Evolutionary conservation across 768 basidiomycete genomes (phyloP), one percentile per base, ranked within the genome.

Genomic region (Rhizopogon rudus): DNA sequence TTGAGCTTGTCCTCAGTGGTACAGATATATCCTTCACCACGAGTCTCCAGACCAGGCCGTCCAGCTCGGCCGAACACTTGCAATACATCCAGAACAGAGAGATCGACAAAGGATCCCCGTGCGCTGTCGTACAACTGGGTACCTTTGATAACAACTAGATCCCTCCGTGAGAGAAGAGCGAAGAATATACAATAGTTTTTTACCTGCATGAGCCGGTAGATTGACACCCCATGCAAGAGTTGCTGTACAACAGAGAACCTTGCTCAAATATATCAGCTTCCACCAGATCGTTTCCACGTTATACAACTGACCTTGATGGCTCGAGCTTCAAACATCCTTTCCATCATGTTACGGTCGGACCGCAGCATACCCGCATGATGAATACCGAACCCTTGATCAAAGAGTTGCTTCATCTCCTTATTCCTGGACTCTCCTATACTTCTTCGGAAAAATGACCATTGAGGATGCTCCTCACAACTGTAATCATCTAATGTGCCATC

Each of bases 181-280:
- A n/a, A 45, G 48, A 12, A 45, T 51, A 16, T n/a, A 44, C 14
- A 59, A 45, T 53, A 53, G 59, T 53, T 51, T 63, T 73, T 59
- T 58, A 91, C 91, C 93, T 54, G 97, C 97, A 72, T 98, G 96
- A 16, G 97, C 97, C 35, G 97, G 97, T 59, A 99, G 75, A 70
- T 99, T 99, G 61, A 99, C 97, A 72, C 97, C 97, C 97, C 97
- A 99, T 5, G 97, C 97, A 42, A 99, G 78, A 3, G 97, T 99
- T 5, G 97, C 93, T 2, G 97, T 99, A 75, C 97, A 99, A 70
- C 93, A 97, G 16, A 99, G 76, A 50, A 99, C 95, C 95, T 97
- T 62, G 22, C 7, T 45, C 3, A 13, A 10, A 8, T 50, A 64
- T 20, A 58, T 48, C 1, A 39, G 16, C 13, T 13, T 40, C 12